Conservation (phyloP, 2,329 filamentous ascomycete species). For the Hymenoscyphus infarciens region DNA sequence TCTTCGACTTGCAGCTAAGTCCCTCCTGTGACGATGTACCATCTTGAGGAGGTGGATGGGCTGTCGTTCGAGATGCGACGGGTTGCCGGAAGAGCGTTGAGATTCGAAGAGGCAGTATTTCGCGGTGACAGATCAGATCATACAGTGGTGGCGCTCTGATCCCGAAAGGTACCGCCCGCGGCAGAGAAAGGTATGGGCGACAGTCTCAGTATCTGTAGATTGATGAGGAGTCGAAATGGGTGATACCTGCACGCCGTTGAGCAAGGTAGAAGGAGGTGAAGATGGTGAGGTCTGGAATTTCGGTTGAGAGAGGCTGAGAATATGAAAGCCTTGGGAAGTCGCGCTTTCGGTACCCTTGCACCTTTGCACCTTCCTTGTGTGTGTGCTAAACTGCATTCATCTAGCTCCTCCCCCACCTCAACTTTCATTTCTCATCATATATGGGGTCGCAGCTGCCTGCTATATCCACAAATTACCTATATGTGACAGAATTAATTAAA, state of each 20-base stretch:
- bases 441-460: no score
- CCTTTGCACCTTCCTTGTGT: background rate
- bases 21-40: conserved; percentile 57
- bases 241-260: conserved; percentile 33
- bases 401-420: no score
- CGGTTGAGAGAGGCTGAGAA: conserved; percentile 29
- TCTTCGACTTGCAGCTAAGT: conserved; percentile 63
- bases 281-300: conserved; percentile 23
- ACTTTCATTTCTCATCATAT: no score
- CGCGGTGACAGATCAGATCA: conserved; percentile 36
- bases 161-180: conserved; percentile 35
- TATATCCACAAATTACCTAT: no score
- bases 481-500: no score
- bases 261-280: conserved; percentile 24
- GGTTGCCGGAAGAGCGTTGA: conserved; percentile 33
- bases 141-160: conserved; percentile 33
- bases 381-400: no score
- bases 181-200: conserved; percentile 31
- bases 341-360: conserved; percentile 23
- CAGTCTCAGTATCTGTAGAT: conserved; percentile 19
- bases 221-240: conserved; percentile 29
- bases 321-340: conserved; percentile 24
- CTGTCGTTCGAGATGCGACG: conserved; percentile 34
- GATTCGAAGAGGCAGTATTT: conserved; percentile 31
- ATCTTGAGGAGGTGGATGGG: conserved; percentile 38